phyloP scores from a whole-genome alignment of 228 moss, liverwort and hornwort species.

The Sphagnum magellanicum region DNA sequence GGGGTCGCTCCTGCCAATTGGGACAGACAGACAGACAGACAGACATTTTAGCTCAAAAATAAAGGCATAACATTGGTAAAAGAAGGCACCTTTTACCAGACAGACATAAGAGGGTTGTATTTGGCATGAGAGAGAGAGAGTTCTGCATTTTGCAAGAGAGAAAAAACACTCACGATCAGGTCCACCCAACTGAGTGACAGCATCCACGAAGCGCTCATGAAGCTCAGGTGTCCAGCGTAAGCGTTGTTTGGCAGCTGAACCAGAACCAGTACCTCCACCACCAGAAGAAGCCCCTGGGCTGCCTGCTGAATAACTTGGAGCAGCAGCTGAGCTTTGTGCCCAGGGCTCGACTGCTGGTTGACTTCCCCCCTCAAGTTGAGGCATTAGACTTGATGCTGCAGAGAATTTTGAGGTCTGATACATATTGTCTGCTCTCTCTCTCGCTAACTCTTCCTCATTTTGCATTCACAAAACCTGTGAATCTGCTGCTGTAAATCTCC shows the following conservation, averaged over 20 bases:
- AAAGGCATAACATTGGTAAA: no score
- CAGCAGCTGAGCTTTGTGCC: conserved; percentile 66
- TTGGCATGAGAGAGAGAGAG: no score
- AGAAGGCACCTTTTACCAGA: no score
- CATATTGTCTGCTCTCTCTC: conserved; percentile 18
- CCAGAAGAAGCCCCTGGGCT: conserved; percentile 47
- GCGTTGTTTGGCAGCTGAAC: conserved; percentile 75
- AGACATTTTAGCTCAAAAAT: no score
- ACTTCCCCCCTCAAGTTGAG: conserved; percentile 59
- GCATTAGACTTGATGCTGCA: conserved; percentile 56
- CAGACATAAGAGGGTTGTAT: no score
- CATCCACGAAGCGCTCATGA: conserved; percentile 84
- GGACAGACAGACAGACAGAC: no score
- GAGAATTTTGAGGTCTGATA: conserved; percentile 83
- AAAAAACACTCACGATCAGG: conserved; percentile 60
- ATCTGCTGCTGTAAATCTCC: no score
- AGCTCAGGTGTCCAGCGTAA: conserved; percentile 85
- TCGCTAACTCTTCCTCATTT: no score
- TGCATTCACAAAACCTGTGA: no score
- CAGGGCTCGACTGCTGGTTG: conserved; percentile 60
- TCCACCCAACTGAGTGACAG: conserved; percentile 78
- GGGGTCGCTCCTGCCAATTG: no score
- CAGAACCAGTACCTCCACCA: conserved; percentile 69
- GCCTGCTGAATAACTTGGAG: conserved; percentile 74
- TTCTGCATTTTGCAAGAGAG: neutral